Conservation (phyloP, 768 basidiomycete species). For the Thelephora ganbajun region DNA sequence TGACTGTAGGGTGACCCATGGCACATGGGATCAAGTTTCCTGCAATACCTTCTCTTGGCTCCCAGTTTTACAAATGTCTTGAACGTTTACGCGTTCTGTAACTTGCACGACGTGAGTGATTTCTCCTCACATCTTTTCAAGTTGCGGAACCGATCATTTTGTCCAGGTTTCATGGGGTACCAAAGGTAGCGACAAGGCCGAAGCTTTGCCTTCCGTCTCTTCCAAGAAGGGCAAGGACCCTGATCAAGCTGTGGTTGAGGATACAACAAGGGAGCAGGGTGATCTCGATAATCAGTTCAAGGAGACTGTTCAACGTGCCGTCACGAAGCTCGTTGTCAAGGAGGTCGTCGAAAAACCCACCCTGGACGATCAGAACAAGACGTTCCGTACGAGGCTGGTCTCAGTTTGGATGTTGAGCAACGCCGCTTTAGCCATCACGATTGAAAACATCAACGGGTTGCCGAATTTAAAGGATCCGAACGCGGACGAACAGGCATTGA, state of each 20-base stretch:
- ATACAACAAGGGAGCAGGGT: conserved; percentile 67
- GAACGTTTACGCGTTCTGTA: conserved; percentile 96
- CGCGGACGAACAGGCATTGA: conserved; percentile 25
- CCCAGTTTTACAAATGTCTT: conserved; percentile 91
- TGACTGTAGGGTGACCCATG: conserved; percentile 76
- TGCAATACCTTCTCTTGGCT: conserved; percentile 82
- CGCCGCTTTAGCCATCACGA: conserved; percentile 55
- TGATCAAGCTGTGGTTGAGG: conserved; percentile 71
- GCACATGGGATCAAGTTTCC: conserved; percentile 94
- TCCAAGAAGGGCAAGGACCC: conserved; percentile 70
- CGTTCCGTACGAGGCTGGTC: conserved; percentile 83
- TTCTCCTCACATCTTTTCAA: not conserved
- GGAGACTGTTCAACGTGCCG: conserved; percentile 78
- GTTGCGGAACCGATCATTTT: not conserved
- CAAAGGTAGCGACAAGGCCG: conserved; percentile 89
- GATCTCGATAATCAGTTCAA: conserved; percentile 89
- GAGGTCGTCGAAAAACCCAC: conserved; percentile 68
- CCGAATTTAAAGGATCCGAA: conserved; percentile 21
- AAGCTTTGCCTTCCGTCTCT: conserved; percentile 78
- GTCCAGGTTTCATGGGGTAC: conserved; percentile 83
- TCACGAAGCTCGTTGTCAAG: conserved; percentile 56
- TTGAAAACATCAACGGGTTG: conserved; percentile 65
- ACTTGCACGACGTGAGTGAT: conserved; percentile 68
- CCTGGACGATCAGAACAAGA: conserved; percentile 81
- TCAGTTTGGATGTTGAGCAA: conserved; percentile 71